A percentile compares a stretch with the other conserved stretches of the same genome.
Conservation (phyloP, 768 basidiomycete genomes). For the Mycena galericulata region DNA sequence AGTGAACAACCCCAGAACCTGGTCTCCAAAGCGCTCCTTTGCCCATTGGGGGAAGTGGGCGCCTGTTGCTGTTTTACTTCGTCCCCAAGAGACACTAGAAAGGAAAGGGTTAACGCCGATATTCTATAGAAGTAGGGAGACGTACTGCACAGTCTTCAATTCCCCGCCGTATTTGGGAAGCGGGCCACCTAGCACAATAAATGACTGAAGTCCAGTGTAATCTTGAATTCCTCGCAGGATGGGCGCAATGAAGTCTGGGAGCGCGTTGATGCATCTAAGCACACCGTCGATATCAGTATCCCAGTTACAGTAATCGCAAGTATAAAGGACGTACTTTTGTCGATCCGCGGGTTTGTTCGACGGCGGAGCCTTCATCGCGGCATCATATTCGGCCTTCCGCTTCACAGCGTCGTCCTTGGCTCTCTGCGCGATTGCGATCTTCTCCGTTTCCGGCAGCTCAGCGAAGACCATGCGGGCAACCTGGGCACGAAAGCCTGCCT, state of each 20-base stretch:
- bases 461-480: neutral
- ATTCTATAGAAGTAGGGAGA: neutral
- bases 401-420: neutral
- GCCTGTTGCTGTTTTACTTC: too few species aligned
- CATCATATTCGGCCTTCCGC: neutral
- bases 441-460: neutral
- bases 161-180: neutral
- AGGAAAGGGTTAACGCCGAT: too few species aligned
- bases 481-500: neutral
- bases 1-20: too few species aligned
- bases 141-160: neutral
- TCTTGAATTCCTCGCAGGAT: neutral
- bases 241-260: neutral
- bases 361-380: neutral
- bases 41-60: too few species aligned
- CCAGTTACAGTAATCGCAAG: neutral
- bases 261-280: neutral
- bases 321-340: neutral
- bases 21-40: too few species aligned
- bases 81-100: too few species aligned
- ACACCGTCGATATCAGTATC: neutral
- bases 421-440: neutral
- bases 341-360: neutral
- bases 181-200: neutral
- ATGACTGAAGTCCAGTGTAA: neutral